Evolutionary conservation across 345 rosid genomes (phyloP), one percentile per base, ranked within the genome.

Genomic region (Syzygium grande): DNA sequence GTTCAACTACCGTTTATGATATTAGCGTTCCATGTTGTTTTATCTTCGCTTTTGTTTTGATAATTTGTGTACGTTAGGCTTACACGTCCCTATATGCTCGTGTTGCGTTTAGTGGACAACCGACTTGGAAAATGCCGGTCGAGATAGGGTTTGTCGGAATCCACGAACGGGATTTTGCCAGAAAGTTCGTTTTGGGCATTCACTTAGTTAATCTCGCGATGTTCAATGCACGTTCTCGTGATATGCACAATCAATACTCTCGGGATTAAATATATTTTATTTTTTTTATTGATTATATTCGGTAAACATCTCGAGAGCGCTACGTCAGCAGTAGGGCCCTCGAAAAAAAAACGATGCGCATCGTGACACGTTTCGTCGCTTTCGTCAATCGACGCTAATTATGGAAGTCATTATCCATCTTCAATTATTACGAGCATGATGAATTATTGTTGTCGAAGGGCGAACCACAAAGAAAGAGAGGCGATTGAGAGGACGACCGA

Each of bases 31-130:
- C 22, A 3, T 65, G 8, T 30, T 34, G 5, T 8, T 16, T 30
- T 15, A 0, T 65, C 5, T 65, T 16, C 0, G 7, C 38, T 29
- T 29, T 17, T 7, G 7, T 63, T 30, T 29, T 2, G 4, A 29
- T 63, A 0, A 38, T 19, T 6, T 63, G 21, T 7, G 15, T 13
- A 12, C 68, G 9, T 1, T 5, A 59, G 68, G 8, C 34, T 4
- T n/a, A 16, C 68, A 3, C 6, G 17, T 61, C 68, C 11, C n/a
- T n/a, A 11, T 13, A 61, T 61, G 68, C 68, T 61, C 30, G 34
- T 16, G 25, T n/a, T n/a, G 6, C 1, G 34, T 61, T n/a, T n/a
- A 34, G 34, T 11, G 5, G 65, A 27, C 15, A 5, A 5, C 65
- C 65, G 30, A 43, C 46, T 1, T 43, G 7, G 46, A 5, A 59